Evolutionary conservation across 1,139 yeast genomes (phyloP).

Genomic region (Suhomyces choctaworum): DNA sequence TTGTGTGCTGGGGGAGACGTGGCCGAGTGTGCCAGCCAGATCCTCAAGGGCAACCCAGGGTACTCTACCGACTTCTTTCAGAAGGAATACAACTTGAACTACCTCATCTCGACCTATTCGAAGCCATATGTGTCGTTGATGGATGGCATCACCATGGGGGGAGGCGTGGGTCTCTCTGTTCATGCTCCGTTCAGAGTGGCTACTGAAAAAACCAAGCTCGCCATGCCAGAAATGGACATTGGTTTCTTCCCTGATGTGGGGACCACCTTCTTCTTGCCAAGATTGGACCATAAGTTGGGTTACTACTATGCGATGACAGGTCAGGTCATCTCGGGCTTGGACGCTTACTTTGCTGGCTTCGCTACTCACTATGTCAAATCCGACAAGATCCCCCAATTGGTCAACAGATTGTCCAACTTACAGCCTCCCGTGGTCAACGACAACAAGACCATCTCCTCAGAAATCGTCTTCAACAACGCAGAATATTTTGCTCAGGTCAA

Average conservation of each 20-base stretch:
- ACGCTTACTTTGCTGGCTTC: constrained; percentile 77
- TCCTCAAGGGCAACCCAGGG: constrained; percentile 47
- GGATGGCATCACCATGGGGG: constrained; percentile 98
- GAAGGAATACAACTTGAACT: constrained; percentile 79
- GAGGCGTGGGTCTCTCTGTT: constrained; percentile 90
- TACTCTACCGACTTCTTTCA: constrained; percentile 70
- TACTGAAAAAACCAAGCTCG: constrained; percentile 84
- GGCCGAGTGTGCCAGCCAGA: constrained; percentile 64
- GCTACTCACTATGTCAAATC: constrained; percentile 88
- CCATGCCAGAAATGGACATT: constrained; percentile 98
- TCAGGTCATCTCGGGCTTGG: constrained; percentile 71
- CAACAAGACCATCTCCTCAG: constrained; percentile 23
- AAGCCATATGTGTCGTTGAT: constrained; percentile 84
- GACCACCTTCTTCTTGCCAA: constrained; percentile 82
- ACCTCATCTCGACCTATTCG: constrained; percentile 72
- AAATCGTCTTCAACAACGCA: constrained; percentile 29
- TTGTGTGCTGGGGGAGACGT: constrained; percentile 96
- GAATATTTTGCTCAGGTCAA: constrained; percentile 63
- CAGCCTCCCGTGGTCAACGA: constrained; percentile 44
- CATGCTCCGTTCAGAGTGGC: constrained; percentile 95
- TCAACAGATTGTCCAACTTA: constrained; percentile 61
- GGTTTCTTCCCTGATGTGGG: constrained; percentile 98
- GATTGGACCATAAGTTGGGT: constrained; percentile 80
- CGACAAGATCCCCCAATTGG: constrained; percentile 60
- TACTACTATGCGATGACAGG: constrained; percentile 88